A percentile compares a stretch with the other conserved stretches of the same genome.
Conservation (phyloP, 345 rosid genomes). For the Fremontodendron californicum region DNA sequence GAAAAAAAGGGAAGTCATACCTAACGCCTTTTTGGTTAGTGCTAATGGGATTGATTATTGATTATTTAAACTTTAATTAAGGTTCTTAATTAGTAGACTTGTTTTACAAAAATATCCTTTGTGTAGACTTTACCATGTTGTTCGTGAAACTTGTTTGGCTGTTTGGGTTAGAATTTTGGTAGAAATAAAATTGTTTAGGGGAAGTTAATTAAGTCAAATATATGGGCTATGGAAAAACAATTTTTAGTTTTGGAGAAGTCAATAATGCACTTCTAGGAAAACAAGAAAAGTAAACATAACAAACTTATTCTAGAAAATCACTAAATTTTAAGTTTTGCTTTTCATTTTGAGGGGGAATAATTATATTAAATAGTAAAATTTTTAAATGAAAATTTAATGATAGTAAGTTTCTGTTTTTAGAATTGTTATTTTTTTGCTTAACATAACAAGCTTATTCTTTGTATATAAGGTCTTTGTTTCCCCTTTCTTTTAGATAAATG, state of each 20-base stretch:
- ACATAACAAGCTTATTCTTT: not conserved
- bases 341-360: not conserved
- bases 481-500: too few species aligned
- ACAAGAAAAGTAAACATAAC: too few species aligned
- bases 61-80: not conserved
- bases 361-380: too few species aligned
- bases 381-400: too few species aligned
- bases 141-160: not conserved
- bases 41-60: not conserved
- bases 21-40: not conserved
- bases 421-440: too few species aligned
- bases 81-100: not conserved
- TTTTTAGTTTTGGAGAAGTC: not conserved
- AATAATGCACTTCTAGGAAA: not conserved
- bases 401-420: not conserved
- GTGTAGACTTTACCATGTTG: not conserved
- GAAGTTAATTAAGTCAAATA: not conserved
- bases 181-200: not conserved
- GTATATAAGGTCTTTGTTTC: too few species aligned
- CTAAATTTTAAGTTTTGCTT: not conserved
- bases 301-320: too few species aligned
- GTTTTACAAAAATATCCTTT: conserved; percentile 9
- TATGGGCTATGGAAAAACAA: not conserved
- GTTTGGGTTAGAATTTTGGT: not conserved
- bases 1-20: not conserved